Evolutionary conservation across 257 asterid species (phyloP), one percentile per base, ranked within the genome.

Genomic region (Rubia yunnanensis): DNA sequence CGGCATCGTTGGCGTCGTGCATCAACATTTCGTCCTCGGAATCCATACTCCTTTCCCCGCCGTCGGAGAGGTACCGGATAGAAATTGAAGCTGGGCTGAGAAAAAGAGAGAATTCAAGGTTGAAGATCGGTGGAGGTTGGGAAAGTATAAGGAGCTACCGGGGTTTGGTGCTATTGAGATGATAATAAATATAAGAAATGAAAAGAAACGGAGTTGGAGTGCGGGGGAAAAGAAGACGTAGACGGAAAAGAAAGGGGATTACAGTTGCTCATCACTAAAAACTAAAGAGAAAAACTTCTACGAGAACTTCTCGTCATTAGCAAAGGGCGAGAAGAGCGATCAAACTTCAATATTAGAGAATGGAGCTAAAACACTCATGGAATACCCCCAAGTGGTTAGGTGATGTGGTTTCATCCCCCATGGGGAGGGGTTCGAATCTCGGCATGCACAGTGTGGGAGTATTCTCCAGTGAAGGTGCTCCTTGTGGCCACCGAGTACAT

Each of bases 21-120:
- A 78, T 78, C 85, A 76, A 71, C 79, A 85, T 70, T 76, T 85
- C 97, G 65, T 87, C 92, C 72, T 83, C 94, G 63, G 88, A 87
- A 34, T 86, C 92, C 94, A 84, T 87, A 24, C 50, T 60, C 30
- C 35, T 7, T n/a, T 31, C 64, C 48, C 58, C 60, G 0, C 39
- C 24, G 2, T 10, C 57, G 26, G 15, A 0, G 13, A 20, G 10
- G 48, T 39, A 44, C 5, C n/a, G 22, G 30, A 22, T 53, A 0
- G 23, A 57, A 20, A 5, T n/a, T 11, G 11, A 32, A 63, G 58
- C 54, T 24, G 17, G 67, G n/a, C 60, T 63, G 58, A 63, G 52
- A 20, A 44, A 44, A 44, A 44, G 52, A 44, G 52, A 15, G 20
- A 44, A 44, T 44, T 20, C n/a, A n/a, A n/a, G n/a, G n/a, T n/a